Evolutionary conservation across 1,284 basidiomycete genomes (phyloP).

Genomic region (Cryptococcus sp.): DNA sequence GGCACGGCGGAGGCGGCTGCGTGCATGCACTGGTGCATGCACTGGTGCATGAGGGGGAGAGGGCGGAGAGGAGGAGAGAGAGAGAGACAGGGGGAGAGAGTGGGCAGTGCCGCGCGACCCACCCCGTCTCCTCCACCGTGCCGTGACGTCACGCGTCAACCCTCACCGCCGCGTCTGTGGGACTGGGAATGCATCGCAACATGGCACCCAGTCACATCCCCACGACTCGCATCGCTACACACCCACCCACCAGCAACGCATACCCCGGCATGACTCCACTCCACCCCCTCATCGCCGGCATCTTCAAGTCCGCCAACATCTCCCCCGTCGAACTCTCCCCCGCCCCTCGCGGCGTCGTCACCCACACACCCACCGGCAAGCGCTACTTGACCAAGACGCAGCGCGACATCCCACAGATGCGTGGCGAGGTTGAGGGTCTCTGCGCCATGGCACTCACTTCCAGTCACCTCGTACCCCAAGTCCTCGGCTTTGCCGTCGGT

Average conservation of each 20-base stretch:
- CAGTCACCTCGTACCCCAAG: conserved; percentile 63
- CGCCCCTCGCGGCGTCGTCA: conserved; percentile 6
- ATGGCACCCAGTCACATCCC: too few relatives aligned
- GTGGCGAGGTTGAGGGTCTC: conserved; percentile 70
- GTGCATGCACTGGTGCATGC: too few relatives aligned
- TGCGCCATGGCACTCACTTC: conserved; percentile 62
- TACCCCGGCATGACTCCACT: conserved; percentile 9
- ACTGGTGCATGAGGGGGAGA: too few relatives aligned
- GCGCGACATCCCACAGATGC: conserved; percentile 54
- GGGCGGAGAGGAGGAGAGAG: background rate
- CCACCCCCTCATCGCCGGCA: conserved; percentile 18
- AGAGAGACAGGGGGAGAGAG: background rate
- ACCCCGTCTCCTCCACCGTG: too few relatives aligned
- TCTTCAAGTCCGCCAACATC: conserved; percentile 20
- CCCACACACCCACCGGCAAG: conserved; percentile 6
- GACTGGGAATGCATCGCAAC: too few relatives aligned
- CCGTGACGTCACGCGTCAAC: too few relatives aligned
- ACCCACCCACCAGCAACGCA: too few relatives aligned
- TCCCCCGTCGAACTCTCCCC: conserved; percentile 9
- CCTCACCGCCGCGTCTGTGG: too few relatives aligned
- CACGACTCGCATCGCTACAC: too few relatives aligned
- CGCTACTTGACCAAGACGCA: conserved; percentile 32
- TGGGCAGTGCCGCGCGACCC: too few relatives aligned
- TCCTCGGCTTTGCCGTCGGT: conserved; percentile 57
- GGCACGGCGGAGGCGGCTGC: too few relatives aligned